Evolutionary conservation across 164 flowering plant genomes (phyloP).

Genomic region (Platanus orientalis): DNA sequence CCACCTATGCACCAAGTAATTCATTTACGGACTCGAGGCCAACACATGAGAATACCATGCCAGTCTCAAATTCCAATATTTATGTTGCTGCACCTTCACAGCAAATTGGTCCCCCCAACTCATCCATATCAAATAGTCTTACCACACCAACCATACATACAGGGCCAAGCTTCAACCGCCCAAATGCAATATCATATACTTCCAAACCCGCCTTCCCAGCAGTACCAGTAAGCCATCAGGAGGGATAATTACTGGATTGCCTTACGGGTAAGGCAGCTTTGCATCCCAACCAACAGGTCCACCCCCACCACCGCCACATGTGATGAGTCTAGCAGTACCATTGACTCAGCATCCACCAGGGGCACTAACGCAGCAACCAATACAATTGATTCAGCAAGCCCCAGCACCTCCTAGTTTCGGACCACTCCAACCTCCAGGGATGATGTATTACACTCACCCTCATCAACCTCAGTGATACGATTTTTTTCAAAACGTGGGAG

Average conservation of each 20-base stretch:
- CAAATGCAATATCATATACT: conserved; percentile 59
- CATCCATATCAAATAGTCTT: conserved; percentile 53
- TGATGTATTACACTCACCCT: conserved; percentile 52
- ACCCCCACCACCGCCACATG: conserved; percentile 43
- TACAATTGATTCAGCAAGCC: conserved; percentile 27
- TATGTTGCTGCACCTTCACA: conserved; percentile 29
- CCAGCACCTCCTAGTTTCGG: conserved; percentile 61
- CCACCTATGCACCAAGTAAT: conserved; percentile 24
- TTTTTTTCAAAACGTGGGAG: too few species aligned
- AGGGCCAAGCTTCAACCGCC: conserved; percentile 37
- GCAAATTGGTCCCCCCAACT: conserved; percentile 25
- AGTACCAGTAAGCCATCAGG: conserved; percentile 60
- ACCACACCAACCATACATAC: conserved; percentile 41
- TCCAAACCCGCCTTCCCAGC: conserved; percentile 48
- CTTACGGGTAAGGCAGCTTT: conserved; percentile 49
- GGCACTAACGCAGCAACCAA: conserved; percentile 35
- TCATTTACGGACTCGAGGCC: conserved; percentile 21
- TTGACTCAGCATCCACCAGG: conserved; percentile 21
- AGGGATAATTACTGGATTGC: conserved; percentile 28
- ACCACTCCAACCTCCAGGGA: conserved; percentile 68
- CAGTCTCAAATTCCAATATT: conserved; percentile 41
- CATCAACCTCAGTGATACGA: conserved; percentile 39
- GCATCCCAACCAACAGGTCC: conserved; percentile 54
- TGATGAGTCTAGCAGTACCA: conserved; percentile 37
- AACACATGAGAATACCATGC: conserved; percentile 38